Base-by-base conservation (phyloP, 1,139 yeast genomes). In the Ogataea hybrid region DNA sequence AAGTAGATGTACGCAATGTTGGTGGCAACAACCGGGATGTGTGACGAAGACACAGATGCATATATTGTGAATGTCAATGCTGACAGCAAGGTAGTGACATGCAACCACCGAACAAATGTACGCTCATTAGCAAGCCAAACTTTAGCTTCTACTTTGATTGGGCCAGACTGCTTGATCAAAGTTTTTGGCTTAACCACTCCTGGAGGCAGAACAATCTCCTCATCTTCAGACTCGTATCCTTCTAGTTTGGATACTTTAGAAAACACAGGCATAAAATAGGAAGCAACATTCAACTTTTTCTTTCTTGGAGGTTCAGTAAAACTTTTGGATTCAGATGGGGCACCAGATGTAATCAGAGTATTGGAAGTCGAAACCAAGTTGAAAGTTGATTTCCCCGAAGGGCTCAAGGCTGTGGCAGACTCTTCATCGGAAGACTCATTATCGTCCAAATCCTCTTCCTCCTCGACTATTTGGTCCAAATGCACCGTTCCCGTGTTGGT, bases 51-150 rank as follows among this genome's bases (percentile, higher is more conserved):
- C 12, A 88, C 85, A 11, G 95, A 81, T 29, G 81, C 76, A 68
- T 86, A 86, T 43, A 92, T 77, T 12, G 95, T 75, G 59, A 90
- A 89, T 0, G 97, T 88, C 56, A 92, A 69, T 0, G 92, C 82
- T n/a, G 95, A 80, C 51, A 92, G 71, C 58, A 92, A 69, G 0
- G 95, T 80, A n/a, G 95, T 85, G 8, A 90, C 92, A 57, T 85
- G 92, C 51, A 92, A 73, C 98, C 98, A 92, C 64, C 95, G 79
- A 70, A 87, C 84, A 67, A 90, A 90, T 2, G 98, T 92, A 65
- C 98, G 84, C 68, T 92, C 98, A 61, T 92, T 92, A 25, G 98
- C 98, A 49, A 92, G 72, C 97, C 98, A 92, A 28, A 92, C 98
- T 63, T 92, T 92, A 25, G 97, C 95, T 69, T 92, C 98, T 43